Conservation (phyloP, 2,329 filamentous ascomycete species). For the Xylaria digitata region DNA sequence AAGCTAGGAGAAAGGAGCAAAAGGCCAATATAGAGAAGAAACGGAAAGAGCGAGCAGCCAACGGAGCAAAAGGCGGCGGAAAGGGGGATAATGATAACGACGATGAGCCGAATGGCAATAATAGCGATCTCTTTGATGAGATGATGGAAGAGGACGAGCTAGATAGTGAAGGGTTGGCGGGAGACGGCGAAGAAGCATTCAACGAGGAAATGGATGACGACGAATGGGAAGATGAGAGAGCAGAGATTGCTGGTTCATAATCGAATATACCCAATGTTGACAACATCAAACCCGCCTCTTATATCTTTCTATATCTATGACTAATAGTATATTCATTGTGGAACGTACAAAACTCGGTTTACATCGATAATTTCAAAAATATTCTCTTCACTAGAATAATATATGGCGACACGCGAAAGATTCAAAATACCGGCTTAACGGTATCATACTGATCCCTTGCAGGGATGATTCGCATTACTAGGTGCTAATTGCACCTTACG, state of each 20-base stretch:
- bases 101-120: conserved; percentile 56
- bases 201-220: conserved; percentile 63
- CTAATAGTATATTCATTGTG: background rate
- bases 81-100: conserved; percentile 54
- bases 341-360: background rate
- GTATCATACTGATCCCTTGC: background rate
- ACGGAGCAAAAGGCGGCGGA: conserved; percentile 52
- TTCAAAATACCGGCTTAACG: too few species aligned
- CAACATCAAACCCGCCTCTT: background rate
- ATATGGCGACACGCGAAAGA: too few species aligned
- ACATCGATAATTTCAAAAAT: background rate
- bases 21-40: conserved; percentile 93
- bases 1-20: conserved; percentile 82
- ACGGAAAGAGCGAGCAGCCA: conserved; percentile 66
- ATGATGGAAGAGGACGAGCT: conserved; percentile 63
- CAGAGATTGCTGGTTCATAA: conserved; percentile 46
- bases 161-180: conserved; percentile 63
- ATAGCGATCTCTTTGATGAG: conserved; percentile 53
- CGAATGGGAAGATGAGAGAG: conserved; percentile 63
- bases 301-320: conserved; percentile 3
- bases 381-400: background rate
- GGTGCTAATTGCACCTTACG: background rate
- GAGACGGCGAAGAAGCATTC: conserved; percentile 61
- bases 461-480: conserved; percentile 4
- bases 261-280: conserved; percentile 31